phyloP scores from a whole-genome alignment of 2,329 filamentous ascomycete species.

The Fusarium sp. region DNA sequence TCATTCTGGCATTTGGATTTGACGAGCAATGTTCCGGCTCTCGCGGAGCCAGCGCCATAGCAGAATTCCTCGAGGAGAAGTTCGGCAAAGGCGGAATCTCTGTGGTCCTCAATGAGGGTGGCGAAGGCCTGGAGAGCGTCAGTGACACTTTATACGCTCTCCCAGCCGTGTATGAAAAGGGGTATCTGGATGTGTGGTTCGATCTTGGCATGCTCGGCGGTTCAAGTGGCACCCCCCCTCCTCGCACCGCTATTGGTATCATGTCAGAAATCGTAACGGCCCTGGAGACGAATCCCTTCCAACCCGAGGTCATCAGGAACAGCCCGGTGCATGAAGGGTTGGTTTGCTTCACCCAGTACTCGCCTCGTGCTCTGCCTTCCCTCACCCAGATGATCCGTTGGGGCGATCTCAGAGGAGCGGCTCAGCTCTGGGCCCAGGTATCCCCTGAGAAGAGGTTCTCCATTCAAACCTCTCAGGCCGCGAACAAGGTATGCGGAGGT shows the following conservation, averaged over 20 bases:
- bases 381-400: slow-evolving; percentile 48
- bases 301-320: slow-evolving; percentile 55
- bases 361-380: slow-evolving; percentile 59
- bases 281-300: slow-evolving; percentile 69
- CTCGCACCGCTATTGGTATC: slow-evolving; percentile 76
- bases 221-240: slow-evolving; percentile 49
- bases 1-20: slow-evolving; percentile 71
- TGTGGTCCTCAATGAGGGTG: slow-evolving; percentile 73
- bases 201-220: slow-evolving; percentile 15
- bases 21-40: slow-evolving; percentile 71
- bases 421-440: slow-evolving; percentile 33
- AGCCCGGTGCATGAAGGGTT: slow-evolving; percentile 67
- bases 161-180: slow-evolving; percentile 72
- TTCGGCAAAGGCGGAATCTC: slow-evolving; percentile 69
- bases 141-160: slow-evolving; percentile 62
- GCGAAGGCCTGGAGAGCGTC: slow-evolving; percentile 62
- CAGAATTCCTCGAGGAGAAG: slow-evolving; percentile 58
- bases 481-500: no score
- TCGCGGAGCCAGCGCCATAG: slow-evolving; percentile 65
- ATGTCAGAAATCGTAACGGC: slow-evolving; percentile 72
- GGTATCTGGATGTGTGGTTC: slow-evolving; percentile 68
- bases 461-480: slow-evolving; percentile 65
- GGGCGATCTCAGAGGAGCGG: slow-evolving; percentile 44
- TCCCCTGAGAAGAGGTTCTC: slow-evolving; percentile 55
- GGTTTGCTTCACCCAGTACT: slow-evolving; percentile 67